Evolutionary conservation across 108 stramenopile genomes (phyloP), one percentile per base, ranked within the genome.

Genomic region (Fistulifera pelliculosa): DNA sequence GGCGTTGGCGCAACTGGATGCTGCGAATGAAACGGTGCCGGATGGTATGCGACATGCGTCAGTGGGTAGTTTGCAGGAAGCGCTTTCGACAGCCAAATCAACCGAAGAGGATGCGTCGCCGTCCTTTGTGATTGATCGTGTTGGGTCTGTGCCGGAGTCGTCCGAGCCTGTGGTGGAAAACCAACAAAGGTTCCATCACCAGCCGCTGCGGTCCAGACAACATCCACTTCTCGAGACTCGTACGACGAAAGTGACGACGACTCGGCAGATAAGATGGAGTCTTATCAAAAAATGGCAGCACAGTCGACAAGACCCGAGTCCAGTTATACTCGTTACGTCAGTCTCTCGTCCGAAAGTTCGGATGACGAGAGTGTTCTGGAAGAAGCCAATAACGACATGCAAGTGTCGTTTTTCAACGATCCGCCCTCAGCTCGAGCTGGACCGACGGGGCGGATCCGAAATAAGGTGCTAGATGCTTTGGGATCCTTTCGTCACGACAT

Each of bases 381-480:
- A 16, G 35, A 54, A 10, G 64, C 65, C 49, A 64, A 69, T 3
- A 65, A 69, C 10, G 64, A 63, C 55, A 53, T 68, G 21, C 14
- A 41, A 17, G 18, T 18, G 53, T 23, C 18, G 40, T 35, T 13
- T 12, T 21, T 45, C 11, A 19, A 21, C 44, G 11, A 19, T 21
- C 21, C 44, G 42, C 27, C 53, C 14, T 47, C 47, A 48, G 48
- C 62, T 4, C 47, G 38, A 19, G 41, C 69, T 17, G 79, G 76
- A 0, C 81, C 79, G 7, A 76, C 66, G 7, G 85, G 74, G 13
- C 59, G 68, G 54, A 66, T 54, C 4, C 59, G 79, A 47, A 63
- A 24, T n/a, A 17, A 56, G n/a, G 77, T 83, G 0, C 48, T 83
- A 15, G 53, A 61, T 5, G 79, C 71, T 12, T 54, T 85, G 18